Conservation (phyloP, 768 basidiomycete species). For the Trametes villosa region DNA sequence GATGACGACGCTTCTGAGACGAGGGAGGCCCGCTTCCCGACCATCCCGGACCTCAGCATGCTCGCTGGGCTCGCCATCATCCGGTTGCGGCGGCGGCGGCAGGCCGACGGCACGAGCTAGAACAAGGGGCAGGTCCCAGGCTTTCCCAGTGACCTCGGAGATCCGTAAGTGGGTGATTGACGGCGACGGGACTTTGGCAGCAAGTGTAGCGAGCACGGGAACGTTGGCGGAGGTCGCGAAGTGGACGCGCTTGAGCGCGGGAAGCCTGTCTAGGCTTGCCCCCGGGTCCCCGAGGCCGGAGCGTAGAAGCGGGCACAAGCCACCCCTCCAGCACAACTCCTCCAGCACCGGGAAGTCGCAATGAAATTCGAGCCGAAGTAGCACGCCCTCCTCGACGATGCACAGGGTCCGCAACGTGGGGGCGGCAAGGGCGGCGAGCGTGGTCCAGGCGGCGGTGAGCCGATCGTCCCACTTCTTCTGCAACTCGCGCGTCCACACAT, state of each 20-base stretch:
- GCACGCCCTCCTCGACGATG: neutral
- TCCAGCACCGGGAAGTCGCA: neutral
- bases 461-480: neutral
- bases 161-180: neutral
- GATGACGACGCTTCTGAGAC: no score
- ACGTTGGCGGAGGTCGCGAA: neutral
- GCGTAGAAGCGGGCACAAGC: neutral
- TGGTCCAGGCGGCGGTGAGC: neutral
- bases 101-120: neutral
- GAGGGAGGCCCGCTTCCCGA: no score
- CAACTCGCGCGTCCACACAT: neutral
- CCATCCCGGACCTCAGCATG: no score
- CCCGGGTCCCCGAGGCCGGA: no score
- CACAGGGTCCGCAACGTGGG: constrained; percentile 1
- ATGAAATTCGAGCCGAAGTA: neutral
- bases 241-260: neutral
- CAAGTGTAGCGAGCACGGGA: neutral
- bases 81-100: no score
- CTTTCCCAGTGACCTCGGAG: neutral
- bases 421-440: neutral
- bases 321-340: neutral
- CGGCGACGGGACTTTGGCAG: neutral
- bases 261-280: no score
- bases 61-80: no score
- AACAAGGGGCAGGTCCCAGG: neutral